Evolutionary conservation across 257 asterid genomes (phyloP), one percentile per base, ranked within the genome.

Genomic region (Solanum piurae): DNA sequence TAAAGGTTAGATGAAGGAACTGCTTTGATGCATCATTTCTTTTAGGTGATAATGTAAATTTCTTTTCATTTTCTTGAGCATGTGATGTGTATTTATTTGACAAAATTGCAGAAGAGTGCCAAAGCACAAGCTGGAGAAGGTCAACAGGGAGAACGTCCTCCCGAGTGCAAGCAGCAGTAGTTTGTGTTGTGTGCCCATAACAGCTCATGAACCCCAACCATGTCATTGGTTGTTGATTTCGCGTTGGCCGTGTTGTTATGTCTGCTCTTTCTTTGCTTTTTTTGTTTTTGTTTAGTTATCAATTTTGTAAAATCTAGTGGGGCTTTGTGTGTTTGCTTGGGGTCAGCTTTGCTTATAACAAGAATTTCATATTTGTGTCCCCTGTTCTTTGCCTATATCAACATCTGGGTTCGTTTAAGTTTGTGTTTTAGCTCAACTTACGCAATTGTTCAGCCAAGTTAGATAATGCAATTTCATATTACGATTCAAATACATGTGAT

Each of bases 81-180:
- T 76, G 60, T 80, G 86, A 76, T 68, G 64, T 55, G 72, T 6
- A 80, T 71, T 90, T 90, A 10, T 37, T 89, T 86, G 89, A 42
- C 33, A 87, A 83, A 88, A 86, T 74, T 86, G 83, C 90, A 92
- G 95, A 94, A 87, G 92, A 90, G 88, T 38, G 71, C 20, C 12
- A 87, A 38, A 87, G 89, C 90, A 76, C 85, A 38, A 27, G 85
- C 36, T 8, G 38, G 66, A 79, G 64, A 44, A 79, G 85, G 40
- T 80, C 85, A 46, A 49, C 68, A 44, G 40, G 85, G 85, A 18
- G 85, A 80, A 80, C 40, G 66, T 80, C 85, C 85, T 46, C 68
- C 85, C 21, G 40, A 80, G 85, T 80, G 68, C 85, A 80, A 80
- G 85, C 85, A 80, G 68, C 42, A 46, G 66, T 80, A 80, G 85